Conservation (phyloP, 1,139 yeast species). For the Lodderomyces metapsilosis region DNA sequence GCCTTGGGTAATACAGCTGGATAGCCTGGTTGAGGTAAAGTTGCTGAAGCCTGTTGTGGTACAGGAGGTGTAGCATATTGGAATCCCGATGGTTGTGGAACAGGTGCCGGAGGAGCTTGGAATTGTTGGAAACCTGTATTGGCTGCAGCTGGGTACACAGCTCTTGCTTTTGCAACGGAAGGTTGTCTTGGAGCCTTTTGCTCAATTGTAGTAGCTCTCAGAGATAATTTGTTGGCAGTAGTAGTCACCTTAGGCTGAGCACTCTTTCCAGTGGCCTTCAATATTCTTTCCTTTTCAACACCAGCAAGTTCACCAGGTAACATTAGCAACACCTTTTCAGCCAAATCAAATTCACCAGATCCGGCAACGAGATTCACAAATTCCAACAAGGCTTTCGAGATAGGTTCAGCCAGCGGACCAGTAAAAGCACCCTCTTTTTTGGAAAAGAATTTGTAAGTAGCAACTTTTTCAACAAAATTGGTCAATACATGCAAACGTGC, state of each 20-base stretch:
- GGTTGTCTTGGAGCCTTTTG: neutral
- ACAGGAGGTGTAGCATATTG: slow-evolving; percentile 15
- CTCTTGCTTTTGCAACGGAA: neutral
- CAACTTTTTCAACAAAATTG: slow-evolving; percentile 78
- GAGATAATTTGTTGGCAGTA: slow-evolving; percentile 4
- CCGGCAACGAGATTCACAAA: slow-evolving; percentile 80
- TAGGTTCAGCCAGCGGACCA: slow-evolving; percentile 49
- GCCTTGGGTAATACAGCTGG: slow-evolving; percentile 19
- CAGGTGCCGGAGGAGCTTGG: slow-evolving; percentile 4
- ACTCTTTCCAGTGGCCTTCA: slow-evolving; percentile 46
- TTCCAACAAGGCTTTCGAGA: slow-evolving; percentile 65
- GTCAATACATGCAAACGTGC: slow-evolving; percentile 84
- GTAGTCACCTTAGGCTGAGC: slow-evolving; percentile 9
- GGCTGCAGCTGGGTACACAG: slow-evolving; percentile 1
- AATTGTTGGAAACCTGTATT: neutral
- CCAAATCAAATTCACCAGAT: slow-evolving; percentile 81
- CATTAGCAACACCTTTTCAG: slow-evolving; percentile 64
- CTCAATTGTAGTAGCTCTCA: neutral
- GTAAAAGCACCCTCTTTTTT: slow-evolving; percentile 38
- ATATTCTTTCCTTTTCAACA: slow-evolving; percentile 73
- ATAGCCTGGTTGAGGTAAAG: slow-evolving; percentile 7
- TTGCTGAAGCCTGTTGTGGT: slow-evolving; percentile 11
- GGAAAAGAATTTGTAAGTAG: slow-evolving; percentile 65
- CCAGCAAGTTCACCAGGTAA: slow-evolving; percentile 61
- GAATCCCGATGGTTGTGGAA: slow-evolving; percentile 5